Evolutionary conservation across 2,329 filamentous ascomycete genomes (phyloP).

Genomic region (Aspergillus carbonarius): DNA sequence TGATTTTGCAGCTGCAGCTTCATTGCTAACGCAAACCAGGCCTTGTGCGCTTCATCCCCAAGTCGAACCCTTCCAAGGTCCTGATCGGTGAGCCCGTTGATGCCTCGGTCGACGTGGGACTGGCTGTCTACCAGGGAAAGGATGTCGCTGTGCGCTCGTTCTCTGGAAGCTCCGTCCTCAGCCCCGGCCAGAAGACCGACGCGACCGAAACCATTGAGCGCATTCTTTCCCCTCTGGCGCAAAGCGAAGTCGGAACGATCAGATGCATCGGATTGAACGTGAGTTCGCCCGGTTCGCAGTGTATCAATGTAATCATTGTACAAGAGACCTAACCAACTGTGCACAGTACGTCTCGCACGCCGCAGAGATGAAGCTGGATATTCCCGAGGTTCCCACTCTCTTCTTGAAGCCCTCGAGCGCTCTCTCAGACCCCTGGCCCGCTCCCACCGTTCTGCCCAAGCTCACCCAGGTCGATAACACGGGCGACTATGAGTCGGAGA

Average conservation of each 20-base stretch:
- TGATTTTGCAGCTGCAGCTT: neutral
- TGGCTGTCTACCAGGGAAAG: slow-evolving; percentile 56
- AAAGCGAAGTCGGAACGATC: slow-evolving; percentile 55
- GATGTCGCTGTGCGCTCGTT: slow-evolving; percentile 59
- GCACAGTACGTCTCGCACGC: slow-evolving; percentile 51
- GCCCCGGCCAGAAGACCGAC: slow-evolving; percentile 53
- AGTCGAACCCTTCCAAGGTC: slow-evolving; percentile 49
- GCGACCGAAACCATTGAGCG: slow-evolving; percentile 34
- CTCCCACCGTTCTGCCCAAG: slow-evolving; percentile 54
- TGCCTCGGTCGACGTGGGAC: slow-evolving; percentile 56
- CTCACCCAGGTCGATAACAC: slow-evolving; percentile 54
- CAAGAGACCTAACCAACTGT: neutral
- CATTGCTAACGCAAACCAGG: slow-evolving; percentile 39
- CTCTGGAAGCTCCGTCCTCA: slow-evolving; percentile 58
- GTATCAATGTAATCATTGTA: neutral
- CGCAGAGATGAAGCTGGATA: slow-evolving; percentile 52
- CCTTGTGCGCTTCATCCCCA: slow-evolving; percentile 60
- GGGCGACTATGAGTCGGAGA: slow-evolving; percentile 61
- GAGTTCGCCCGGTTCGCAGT: slow-evolving; percentile 10
- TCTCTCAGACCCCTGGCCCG: slow-evolving; percentile 55
- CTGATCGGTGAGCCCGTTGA: slow-evolving; percentile 59
- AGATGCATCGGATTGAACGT: slow-evolving; percentile 61
- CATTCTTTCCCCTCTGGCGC: slow-evolving; percentile 53
- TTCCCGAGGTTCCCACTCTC: slow-evolving; percentile 57
- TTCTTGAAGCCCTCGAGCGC: slow-evolving; percentile 60